phyloP scores from a whole-genome alignment of 345 rosid species.

The Citrus maxima region DNA sequence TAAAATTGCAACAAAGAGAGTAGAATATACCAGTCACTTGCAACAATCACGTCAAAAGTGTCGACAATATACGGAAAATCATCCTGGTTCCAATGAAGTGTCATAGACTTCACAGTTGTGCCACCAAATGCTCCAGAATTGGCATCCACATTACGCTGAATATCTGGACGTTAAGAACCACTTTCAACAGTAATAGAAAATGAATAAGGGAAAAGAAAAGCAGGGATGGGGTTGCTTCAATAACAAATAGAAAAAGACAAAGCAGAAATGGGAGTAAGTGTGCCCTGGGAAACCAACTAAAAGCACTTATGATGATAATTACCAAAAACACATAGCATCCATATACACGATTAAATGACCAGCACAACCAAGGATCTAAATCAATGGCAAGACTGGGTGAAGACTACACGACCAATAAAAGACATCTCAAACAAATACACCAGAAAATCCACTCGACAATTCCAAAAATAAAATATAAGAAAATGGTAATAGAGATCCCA shows the following conservation, averaged over 20 bases:
- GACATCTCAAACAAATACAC: background rate
- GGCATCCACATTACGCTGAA: conserved; percentile 70
- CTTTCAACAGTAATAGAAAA: background rate
- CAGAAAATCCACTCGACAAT: background rate
- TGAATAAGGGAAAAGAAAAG: conserved; percentile 4
- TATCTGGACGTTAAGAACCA: conserved; percentile 58
- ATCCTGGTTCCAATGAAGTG: conserved; percentile 76
- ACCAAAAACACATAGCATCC: background rate
- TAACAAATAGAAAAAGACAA: background rate
- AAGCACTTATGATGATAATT: background rate
- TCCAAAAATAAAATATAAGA: background rate
- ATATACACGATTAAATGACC: background rate
- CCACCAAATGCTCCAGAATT: conserved; percentile 53
- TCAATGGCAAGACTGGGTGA: background rate
- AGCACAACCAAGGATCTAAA: background rate
- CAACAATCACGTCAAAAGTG: conserved; percentile 66
- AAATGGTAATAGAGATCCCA: background rate
- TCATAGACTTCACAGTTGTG: conserved; percentile 60
- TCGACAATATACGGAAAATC: conserved; percentile 37
- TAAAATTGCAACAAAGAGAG: conserved; percentile 23
- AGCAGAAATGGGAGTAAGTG: background rate
- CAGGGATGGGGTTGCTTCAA: background rate
- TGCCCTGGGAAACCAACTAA: background rate
- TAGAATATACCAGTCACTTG: conserved; percentile 77
- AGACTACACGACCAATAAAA: background rate